These are phyloP conservation scores for Penicillium griseofulvum DNA, from an alignment of 2,329 filamentous ascomycete species.

Conservation along the genomic window DNA sequence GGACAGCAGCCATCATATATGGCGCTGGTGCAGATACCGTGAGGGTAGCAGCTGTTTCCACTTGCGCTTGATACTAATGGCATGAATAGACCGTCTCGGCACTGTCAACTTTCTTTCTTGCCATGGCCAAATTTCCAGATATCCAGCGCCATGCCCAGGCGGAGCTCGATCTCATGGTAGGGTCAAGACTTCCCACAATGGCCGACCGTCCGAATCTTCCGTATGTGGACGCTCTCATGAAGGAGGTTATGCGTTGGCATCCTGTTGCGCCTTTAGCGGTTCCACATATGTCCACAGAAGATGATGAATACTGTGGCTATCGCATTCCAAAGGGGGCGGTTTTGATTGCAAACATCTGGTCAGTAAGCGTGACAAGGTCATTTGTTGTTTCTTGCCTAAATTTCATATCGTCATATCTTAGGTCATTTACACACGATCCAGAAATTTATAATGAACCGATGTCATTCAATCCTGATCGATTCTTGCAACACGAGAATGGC, in stretches of 20 bases:
- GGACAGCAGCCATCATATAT: background rate
- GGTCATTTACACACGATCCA: constrained; percentile 31
- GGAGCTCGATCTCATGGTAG: background rate
- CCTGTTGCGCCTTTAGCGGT: background rate
- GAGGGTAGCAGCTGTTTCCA: background rate
- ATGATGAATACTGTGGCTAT: background rate
- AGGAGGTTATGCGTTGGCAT: too few relatives aligned
- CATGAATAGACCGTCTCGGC: too few relatives aligned
- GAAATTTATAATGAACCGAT: constrained; percentile 35
- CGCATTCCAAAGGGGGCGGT: background rate
- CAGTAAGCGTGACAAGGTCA: background rate
- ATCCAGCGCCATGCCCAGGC: too few relatives aligned
- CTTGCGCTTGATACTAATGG: too few relatives aligned
- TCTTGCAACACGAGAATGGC: constrained; percentile 36
- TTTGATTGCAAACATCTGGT: background rate
- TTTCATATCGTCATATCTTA: background rate
- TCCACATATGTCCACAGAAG: background rate
- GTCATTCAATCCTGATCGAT: constrained; percentile 46
- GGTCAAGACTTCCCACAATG: too few relatives aligned
- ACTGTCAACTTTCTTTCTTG: too few relatives aligned
- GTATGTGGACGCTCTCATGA: too few relatives aligned
- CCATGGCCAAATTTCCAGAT: too few relatives aligned
- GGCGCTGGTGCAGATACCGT: background rate
- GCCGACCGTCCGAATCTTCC: too few relatives aligned
- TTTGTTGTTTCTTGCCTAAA: background rate